Conservation (phyloP, 2,329 filamentous ascomycete species). For the Arthrobotrys sphaeroides region DNA sequence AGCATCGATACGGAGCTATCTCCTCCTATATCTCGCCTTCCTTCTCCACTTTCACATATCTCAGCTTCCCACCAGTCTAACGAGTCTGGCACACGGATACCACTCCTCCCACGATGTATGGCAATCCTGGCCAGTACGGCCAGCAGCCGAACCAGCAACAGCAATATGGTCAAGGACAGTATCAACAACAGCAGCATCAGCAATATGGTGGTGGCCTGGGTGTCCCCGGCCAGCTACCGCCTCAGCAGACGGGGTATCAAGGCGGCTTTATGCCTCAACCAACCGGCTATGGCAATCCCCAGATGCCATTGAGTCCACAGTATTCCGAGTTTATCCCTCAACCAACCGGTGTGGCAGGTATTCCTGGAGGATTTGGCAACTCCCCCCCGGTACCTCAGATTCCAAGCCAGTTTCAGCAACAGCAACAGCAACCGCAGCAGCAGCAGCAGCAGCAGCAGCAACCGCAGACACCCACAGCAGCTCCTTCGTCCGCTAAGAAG, state of each 20-base stretch:
- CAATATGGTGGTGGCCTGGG: constrained; percentile 63
- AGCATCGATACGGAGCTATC: constrained; percentile 16
- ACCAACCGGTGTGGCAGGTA: constrained; percentile 64
- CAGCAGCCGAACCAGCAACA: constrained; percentile 54
- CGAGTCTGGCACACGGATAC: background rate
- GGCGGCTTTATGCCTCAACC: constrained; percentile 64
- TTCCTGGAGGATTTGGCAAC: constrained; percentile 63
- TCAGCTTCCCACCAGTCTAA: background rate
- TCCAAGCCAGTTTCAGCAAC: constrained; percentile 68
- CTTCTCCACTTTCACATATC: constrained; percentile 2
- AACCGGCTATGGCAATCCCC: constrained; percentile 65
- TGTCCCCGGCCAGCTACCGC: constrained; percentile 63
- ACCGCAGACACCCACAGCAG: constrained; percentile 65
- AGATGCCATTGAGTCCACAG: constrained; percentile 70
- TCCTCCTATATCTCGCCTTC: background rate
- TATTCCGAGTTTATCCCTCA: constrained; percentile 71
- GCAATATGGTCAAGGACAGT: constrained; percentile 52
- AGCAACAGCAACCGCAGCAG: no score
- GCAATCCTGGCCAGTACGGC: constrained; percentile 52
- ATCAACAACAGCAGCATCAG: constrained; percentile 56
- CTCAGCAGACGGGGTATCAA: constrained; percentile 68
- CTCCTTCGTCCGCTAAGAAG: constrained; percentile 63
- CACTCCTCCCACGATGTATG: constrained; percentile 26
- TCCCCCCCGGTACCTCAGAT: constrained; percentile 66
- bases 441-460: constrained; percentile 67